Percentiles rank a stretch among this genome's conserved stretches.
phyloP scores from a whole-genome alignment of 2,329 filamentous ascomycete genomes.

The Pseudogymnoascus sp. region DNA sequence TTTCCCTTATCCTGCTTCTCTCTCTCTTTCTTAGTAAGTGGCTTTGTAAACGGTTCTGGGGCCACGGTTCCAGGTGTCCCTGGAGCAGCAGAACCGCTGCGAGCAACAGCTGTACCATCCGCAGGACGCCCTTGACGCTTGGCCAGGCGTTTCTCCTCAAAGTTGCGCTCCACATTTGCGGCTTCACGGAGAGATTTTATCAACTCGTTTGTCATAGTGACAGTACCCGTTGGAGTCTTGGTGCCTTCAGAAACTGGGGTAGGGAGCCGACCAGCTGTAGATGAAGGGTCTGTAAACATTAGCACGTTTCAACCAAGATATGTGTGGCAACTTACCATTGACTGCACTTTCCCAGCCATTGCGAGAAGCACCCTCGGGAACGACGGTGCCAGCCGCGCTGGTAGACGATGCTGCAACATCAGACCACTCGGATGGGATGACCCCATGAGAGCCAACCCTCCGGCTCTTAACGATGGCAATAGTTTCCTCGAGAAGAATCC shows the following conservation, averaged over 20 bases:
- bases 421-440: conserved; percentile 67
- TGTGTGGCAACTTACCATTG: conserved; percentile 46
- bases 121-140: conserved; percentile 56
- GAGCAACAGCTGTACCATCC: conserved; percentile 38
- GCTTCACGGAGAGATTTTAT: conserved; percentile 49
- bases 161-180: conserved; percentile 58
- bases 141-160: conserved; percentile 62
- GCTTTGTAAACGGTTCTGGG: conserved; percentile 57
- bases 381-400: conserved; percentile 27
- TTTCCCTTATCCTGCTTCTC: conserved; percentile 67
- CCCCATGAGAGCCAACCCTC: conserved; percentile 70
- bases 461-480: conserved; percentile 61
- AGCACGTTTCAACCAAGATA: conserved; percentile 24
- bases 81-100: conserved; percentile 42
- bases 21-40: conserved; percentile 79
- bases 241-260: conserved; percentile 40
- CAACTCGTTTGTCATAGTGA: conserved; percentile 35
- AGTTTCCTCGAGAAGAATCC: conserved; percentile 70
- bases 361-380: conserved; percentile 20
- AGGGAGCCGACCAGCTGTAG: conserved; percentile 33
- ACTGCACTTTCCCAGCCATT: conserved; percentile 40
- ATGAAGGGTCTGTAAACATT: conserved; percentile 26
- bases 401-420: conserved; percentile 53
- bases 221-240: conserved; percentile 38
- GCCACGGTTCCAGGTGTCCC: conserved; percentile 55